phyloP scores from a whole-genome alignment of 192 early-diverging fungal species.

The Podila verticillata region DNA sequence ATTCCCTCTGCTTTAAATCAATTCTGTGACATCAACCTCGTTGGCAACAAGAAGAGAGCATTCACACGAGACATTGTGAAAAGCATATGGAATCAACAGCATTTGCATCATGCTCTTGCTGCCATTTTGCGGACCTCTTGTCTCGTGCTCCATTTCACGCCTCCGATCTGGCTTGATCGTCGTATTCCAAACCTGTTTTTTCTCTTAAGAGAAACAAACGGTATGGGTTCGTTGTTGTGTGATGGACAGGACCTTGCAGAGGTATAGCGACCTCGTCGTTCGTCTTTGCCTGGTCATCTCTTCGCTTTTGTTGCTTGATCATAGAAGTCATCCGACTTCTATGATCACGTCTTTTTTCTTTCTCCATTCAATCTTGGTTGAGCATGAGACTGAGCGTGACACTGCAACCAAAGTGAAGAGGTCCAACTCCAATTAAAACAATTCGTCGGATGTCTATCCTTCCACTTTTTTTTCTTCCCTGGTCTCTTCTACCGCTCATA shows the following conservation, averaged over 20 bases:
- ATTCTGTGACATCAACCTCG: slow-evolving; percentile 44
- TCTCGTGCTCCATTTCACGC: slow-evolving; percentile 6
- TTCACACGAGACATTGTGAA: not conserved
- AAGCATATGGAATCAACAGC: not conserved
- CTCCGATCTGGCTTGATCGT: slow-evolving; percentile 7
- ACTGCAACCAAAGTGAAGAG: slow-evolving; percentile 9
- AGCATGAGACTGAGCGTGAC: not conserved
- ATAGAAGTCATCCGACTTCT: not conserved
- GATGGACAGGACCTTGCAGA: slow-evolving; percentile 19
- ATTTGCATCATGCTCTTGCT: slow-evolving; percentile 1
- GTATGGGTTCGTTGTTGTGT: slow-evolving; percentile 56
- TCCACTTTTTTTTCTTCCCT: not conserved
- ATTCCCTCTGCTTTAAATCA: slow-evolving; percentile 50
- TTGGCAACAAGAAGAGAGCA: not conserved
- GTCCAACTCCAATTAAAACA: slow-evolving; percentile 56
- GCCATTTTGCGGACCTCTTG: not conserved
- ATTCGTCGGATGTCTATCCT: slow-evolving; percentile 59
- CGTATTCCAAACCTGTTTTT: slow-evolving; percentile 51
- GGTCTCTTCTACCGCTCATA: not conserved
- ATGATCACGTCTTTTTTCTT: not conserved
- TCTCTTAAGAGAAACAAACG: slow-evolving; percentile 33
- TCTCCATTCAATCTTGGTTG: not conserved
- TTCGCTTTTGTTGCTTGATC: slow-evolving; percentile 13
- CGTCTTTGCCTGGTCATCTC: too few species aligned
- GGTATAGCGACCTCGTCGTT: too few species aligned